Evolutionary conservation across 78 protist genomes (phyloP).

Genomic region (Parvularia atlantis): DNA sequence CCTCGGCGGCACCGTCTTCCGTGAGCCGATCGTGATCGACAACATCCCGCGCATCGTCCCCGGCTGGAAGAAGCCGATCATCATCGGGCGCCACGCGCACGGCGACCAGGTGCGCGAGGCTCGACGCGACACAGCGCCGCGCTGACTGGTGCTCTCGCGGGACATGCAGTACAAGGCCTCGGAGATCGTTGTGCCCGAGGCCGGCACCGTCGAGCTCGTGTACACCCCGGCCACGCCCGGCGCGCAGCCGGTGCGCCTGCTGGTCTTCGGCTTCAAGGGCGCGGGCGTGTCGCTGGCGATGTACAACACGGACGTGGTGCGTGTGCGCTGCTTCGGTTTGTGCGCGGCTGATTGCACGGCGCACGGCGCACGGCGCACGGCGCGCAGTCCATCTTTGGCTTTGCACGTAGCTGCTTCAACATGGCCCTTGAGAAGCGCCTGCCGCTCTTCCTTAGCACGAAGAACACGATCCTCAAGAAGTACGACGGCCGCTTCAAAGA

Average conservation of each 20-base stretch:
- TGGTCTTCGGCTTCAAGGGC: conserved; percentile 47
- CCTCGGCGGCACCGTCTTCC: conserved; percentile 90
- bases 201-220: conserved; percentile 46
- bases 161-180: conserved; percentile 83
- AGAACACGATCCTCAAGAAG: conserved; percentile 84
- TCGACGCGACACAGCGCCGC: too few species aligned
- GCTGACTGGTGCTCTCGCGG: too few species aligned
- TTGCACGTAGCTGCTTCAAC: conserved; percentile 59
- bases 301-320: conserved; percentile 91
- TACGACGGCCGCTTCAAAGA: conserved; percentile 88
- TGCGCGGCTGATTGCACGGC: too few species aligned
- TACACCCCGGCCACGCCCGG: conserved; percentile 61
- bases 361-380: too few species aligned
- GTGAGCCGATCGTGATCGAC: conserved; percentile 81
- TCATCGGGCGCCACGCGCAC: conserved; percentile 82
- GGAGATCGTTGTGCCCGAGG: conserved; percentile 56
- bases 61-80: conserved; percentile 77
- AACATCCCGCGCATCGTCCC: conserved; percentile 82
- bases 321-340: too few species aligned
- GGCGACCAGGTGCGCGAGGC: too few species aligned
- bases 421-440: conserved; percentile 48
- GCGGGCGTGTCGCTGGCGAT: conserved; percentile 78
- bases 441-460: conserved; percentile 72
- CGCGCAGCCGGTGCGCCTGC: conserved; percentile 15
- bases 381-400: conserved; percentile 61